Conservation (phyloP, 805 yeast species). For the Blastobotrys chiropterorum region DNA sequence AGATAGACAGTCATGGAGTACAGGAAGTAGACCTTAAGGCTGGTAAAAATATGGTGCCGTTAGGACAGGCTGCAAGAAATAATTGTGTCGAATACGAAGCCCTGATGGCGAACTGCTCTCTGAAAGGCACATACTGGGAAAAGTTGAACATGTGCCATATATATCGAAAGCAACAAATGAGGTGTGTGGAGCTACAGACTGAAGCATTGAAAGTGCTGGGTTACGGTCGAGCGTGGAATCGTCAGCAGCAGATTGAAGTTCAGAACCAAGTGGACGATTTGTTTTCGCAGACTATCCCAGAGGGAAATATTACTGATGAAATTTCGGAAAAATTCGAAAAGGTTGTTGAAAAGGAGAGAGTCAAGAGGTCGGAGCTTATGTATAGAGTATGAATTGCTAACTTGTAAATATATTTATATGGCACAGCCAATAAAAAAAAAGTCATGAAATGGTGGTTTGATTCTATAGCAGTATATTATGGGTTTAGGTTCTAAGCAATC, state of each 20-base stretch:
- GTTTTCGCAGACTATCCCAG: slow-evolving; percentile 22
- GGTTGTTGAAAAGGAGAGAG: slow-evolving; percentile 12
- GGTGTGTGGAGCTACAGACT: slow-evolving; percentile 26
- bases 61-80: slow-evolving; percentile 26
- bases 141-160: slow-evolving; percentile 22
- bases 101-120: slow-evolving; percentile 24
- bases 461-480: too few species aligned
- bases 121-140: slow-evolving; percentile 22
- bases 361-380: neutral
- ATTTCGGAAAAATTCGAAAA: slow-evolving; percentile 16
- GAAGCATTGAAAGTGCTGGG: slow-evolving; percentile 25
- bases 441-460: too few species aligned
- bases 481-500: too few species aligned
- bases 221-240: slow-evolving; percentile 15
- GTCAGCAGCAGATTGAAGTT: slow-evolving; percentile 16
- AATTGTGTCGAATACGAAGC: slow-evolving; percentile 29
- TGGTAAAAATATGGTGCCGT: slow-evolving; percentile 3
- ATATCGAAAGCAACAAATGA: slow-evolving; percentile 20
- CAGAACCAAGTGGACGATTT: slow-evolving; percentile 27
- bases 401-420: neutral
- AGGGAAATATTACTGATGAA: slow-evolving; percentile 18
- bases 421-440: too few species aligned
- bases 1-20: neutral
- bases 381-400: neutral
- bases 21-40: neutral